Base-by-base conservation (phyloP, 2,329 filamentous ascomycete genomes). In the Ceratocystis destructans region DNA sequence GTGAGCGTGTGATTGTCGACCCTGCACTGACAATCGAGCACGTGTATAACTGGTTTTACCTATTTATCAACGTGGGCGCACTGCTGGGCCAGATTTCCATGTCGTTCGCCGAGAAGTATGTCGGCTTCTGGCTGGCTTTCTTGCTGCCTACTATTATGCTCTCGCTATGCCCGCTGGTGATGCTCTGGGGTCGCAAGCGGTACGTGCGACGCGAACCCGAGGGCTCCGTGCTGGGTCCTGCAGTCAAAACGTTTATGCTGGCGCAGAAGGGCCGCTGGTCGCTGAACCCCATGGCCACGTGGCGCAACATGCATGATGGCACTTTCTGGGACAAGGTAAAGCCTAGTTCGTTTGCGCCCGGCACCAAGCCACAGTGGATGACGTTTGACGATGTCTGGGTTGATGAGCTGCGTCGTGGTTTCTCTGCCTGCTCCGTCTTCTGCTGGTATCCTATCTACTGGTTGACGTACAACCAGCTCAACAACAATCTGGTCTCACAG, bases 331-430 rank as follows among this genome's bases (percentile, higher is more conserved):
- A 89, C 46, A 76, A 76, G 7, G 84, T 86, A 68, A 89, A 89
- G 78, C 88, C 87, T 0, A 87, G 83, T 70, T 76, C 76, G n/a
- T 80, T 88, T 48, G 77, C 78, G 25, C 76, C 79, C 53, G 76
- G 75, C 22, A 75, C 76, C 62, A 83, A 82, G 46, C 87, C 85
- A 0, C 70, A 71, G 0, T 90, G 87, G 86, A 91, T 91, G 86
- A 87, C 82, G 1, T 90, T 90, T 71, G 87, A 91, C 69, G 88
- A 92, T 70, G 82, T 82, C 22, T 92, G 87, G 87, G 87, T 92
- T 46, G 87, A 89, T 72, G 87, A 90, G 73, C 81, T 90, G 33
- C 79, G 79, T 55, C 84, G 88, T 75, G 87, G 87, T 7, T 79
- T 88, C 69, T 78, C 80, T 65, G 86, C 86, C 17, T 88, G 86